A percentile compares a stretch with the other conserved stretches of the same genome.
phyloP scores from a whole-genome alignment of 345 rosid genomes.

The Cardiospermum halicacabum region DNA sequence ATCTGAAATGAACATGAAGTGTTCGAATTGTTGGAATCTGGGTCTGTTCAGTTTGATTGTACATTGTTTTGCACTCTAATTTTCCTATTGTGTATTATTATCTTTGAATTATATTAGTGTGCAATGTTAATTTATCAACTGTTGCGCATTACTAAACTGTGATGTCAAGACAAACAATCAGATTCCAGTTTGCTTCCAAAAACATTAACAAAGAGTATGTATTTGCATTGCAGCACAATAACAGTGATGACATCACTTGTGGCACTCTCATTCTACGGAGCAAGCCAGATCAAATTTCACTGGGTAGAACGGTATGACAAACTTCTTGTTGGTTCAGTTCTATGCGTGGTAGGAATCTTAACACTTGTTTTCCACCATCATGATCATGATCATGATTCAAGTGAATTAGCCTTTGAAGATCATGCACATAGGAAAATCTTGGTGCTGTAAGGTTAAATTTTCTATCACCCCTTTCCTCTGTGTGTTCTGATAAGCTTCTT shows the following conservation, averaged over 20 bases:
- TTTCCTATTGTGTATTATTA: no score
- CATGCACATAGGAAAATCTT: constrained; percentile 70
- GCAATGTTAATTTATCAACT: not conserved
- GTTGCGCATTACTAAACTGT: not conserved
- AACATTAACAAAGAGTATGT: constrained; percentile 13
- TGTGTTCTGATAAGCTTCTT: constrained; percentile 1
- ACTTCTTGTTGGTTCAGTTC: constrained; percentile 88
- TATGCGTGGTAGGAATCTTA: constrained; percentile 86
- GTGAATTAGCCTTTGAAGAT: constrained; percentile 28
- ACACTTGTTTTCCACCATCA: constrained; percentile 91
- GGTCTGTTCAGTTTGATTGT: not conserved
- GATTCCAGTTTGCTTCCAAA: not conserved
- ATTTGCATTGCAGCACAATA: constrained; percentile 61
- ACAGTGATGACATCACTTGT: constrained; percentile 94
- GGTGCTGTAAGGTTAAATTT: constrained; percentile 24
- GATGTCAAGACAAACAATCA: not conserved
- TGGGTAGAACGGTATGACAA: constrained; percentile 98
- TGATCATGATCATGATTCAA: constrained; percentile 56
- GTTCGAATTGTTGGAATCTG: not conserved
- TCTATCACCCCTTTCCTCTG: not conserved
- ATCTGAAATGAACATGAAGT: not conserved
- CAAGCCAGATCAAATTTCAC: constrained; percentile 92
- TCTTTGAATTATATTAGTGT: not conserved
- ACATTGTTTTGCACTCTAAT: not conserved
- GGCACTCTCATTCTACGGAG: constrained; percentile 95